These are phyloP conservation scores for Neodidymelliopsis sp. DNA, from an alignment of 2,329 filamentous ascomycete species.

Conservation along the genomic window DNA sequence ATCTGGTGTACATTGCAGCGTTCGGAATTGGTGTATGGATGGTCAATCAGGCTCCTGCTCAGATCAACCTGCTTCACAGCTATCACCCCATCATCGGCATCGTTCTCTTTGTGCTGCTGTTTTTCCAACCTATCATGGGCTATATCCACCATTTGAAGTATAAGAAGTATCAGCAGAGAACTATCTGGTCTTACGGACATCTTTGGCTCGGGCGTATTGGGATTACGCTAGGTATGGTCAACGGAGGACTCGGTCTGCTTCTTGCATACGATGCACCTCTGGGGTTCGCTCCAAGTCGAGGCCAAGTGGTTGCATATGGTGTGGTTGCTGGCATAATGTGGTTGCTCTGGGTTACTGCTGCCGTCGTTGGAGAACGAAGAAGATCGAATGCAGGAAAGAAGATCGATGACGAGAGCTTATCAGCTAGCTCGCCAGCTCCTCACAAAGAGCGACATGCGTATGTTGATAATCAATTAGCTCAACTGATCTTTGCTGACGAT, in stretches of 20 bases:
- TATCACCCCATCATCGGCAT: conserved; percentile 63
- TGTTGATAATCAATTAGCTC: background rate
- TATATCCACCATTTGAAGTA: conserved; percentile 60
- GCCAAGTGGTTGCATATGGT: conserved; percentile 44
- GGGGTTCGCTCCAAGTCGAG: conserved; percentile 31
- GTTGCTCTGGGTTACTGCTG: conserved; percentile 40
- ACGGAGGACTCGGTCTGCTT: conserved; percentile 62
- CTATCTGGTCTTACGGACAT: conserved; percentile 58
- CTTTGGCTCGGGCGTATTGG: conserved; percentile 62
- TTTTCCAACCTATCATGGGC: conserved; percentile 63
- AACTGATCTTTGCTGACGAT: background rate
- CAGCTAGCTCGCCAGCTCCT: conserved; percentile 2
- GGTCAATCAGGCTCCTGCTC: conserved; percentile 43
- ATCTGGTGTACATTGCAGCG: conserved; percentile 57
- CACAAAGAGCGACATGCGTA: conserved; percentile 14
- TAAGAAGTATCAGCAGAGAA: conserved; percentile 55
- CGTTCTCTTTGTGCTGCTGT: conserved; percentile 57
- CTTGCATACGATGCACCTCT: conserved; percentile 40
- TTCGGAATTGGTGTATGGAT: conserved; percentile 61
- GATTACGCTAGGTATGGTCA: conserved; percentile 62
- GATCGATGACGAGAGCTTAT: conserved; percentile 11
- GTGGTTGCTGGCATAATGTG: conserved; percentile 46
- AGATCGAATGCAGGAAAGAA: conserved; percentile 21
- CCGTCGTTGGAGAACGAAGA: conserved; percentile 40
- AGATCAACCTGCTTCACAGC: conserved; percentile 35